Evolutionary conservation across 306 rosid species (phyloP).

Genomic region (Vigna radiata): DNA sequence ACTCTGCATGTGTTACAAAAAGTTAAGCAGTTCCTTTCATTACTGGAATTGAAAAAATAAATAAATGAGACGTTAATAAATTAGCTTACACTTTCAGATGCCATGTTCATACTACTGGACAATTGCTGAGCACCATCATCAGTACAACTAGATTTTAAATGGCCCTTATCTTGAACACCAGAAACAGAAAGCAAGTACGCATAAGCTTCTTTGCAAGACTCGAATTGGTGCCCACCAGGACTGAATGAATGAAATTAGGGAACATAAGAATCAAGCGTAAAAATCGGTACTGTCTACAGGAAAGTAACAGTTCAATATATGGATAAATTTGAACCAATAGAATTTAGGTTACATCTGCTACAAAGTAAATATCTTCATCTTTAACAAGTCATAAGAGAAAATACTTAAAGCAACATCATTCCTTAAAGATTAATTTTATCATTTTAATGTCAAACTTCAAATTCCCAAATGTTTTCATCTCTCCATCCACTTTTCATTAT

Average conservation of each 20-base stretch:
- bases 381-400: background rate
- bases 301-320: conserved; percentile 29
- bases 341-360: conserved; percentile 22
- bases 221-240: conserved; percentile 81
- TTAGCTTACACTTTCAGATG: conserved; percentile 63
- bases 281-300: conserved; percentile 36
- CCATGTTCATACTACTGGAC: conserved; percentile 46
- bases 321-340: conserved; percentile 21
- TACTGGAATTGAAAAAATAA: conserved; percentile 15
- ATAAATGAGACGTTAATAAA: conserved; percentile 17
- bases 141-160: conserved; percentile 46
- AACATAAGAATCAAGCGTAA: conserved; percentile 47
- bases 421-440: conserved; percentile 15
- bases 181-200: conserved; percentile 59
- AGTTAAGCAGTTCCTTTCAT: background rate
- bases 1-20: conserved; percentile 45
- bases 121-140: conserved; percentile 51
- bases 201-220: conserved; percentile 73
- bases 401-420: background rate
- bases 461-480: conserved; percentile 4
- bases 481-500: conserved; percentile 15
- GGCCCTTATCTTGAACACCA: conserved; percentile 48
- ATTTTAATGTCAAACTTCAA: conserved; percentile 21
- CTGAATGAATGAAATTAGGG: conserved; percentile 63
- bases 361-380: conserved; percentile 26